Conservation (phyloP, 306 rosid genomes). For the Albizia julibrissin region DNA sequence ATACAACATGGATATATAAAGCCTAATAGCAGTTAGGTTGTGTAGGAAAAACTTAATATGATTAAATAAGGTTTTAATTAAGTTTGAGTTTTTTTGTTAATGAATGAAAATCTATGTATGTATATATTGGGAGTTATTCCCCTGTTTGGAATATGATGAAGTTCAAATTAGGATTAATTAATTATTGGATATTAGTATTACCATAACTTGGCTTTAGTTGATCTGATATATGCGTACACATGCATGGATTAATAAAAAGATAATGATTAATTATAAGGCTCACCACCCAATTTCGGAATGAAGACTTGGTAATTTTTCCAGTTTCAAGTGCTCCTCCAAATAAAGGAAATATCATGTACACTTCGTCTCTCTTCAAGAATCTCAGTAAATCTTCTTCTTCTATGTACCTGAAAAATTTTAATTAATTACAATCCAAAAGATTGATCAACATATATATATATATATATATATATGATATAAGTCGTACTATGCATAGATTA, state of each 20-base stretch:
- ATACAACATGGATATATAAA: too few relatives aligned
- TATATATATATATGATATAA: too few relatives aligned
- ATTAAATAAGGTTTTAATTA: background rate
- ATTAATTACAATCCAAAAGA: background rate
- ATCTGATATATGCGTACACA: too few relatives aligned
- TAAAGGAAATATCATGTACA: constrained; percentile 26
- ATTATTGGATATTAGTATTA: too few relatives aligned
- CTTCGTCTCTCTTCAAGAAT: constrained; percentile 26
- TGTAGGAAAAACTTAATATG: too few relatives aligned
- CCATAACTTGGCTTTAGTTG: background rate
- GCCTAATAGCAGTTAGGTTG: too few relatives aligned
- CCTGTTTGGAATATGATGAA: background rate
- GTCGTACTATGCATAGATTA: too few relatives aligned
- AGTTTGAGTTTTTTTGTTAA: background rate
- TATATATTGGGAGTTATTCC: background rate
- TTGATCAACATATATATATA: background rate
- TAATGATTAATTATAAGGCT: background rate
- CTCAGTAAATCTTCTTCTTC: constrained; percentile 30
- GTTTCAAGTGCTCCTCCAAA: constrained; percentile 31
- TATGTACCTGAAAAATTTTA: background rate
- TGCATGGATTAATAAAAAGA: background rate
- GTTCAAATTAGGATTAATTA: background rate
- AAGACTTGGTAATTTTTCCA: constrained; percentile 26
- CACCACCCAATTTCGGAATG: constrained; percentile 33
- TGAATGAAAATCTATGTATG: too few relatives aligned